Percentiles rank a stretch among this genome's conserved stretches.
Evolutionary conservation across 306 rosid species (phyloP).

Genomic region (Citrullus colocynthis): DNA sequence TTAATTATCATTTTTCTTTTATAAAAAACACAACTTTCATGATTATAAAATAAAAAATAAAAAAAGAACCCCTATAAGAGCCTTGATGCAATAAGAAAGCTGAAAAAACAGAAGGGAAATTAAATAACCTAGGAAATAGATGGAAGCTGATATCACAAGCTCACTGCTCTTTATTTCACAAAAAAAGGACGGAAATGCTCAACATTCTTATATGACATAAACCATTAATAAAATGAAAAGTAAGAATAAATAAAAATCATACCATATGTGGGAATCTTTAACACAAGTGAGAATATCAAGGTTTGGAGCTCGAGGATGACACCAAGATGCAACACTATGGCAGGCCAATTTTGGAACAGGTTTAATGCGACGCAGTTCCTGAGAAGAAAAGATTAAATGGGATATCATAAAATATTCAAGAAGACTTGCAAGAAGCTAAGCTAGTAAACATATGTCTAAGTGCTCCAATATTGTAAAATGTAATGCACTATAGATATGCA

Average conservation of each 20-base stretch:
- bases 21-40: too few species aligned
- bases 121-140: not conserved
- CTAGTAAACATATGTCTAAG: slow-evolving; percentile 3
- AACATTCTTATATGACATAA: not conserved
- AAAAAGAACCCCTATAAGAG: not conserved
- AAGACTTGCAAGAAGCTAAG: not conserved
- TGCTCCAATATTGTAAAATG: slow-evolving; percentile 8
- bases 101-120: not conserved
- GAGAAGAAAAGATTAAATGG: slow-evolving; percentile 17
- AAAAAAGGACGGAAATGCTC: not conserved
- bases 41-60: not conserved
- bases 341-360: slow-evolving; percentile 95
- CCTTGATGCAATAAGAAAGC: slow-evolving; percentile 1
- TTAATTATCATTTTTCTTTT: too few species aligned
- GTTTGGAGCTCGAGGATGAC: slow-evolving; percentile 98
- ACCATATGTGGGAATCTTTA: slow-evolving; percentile 96
- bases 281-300: slow-evolving; percentile 96
- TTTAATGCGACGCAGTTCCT: slow-evolving; percentile 94
- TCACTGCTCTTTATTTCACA: not conserved
- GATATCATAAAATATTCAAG: not conserved
- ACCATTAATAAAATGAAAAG: not conserved
- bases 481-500: slow-evolving; percentile 4
- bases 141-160: not conserved
- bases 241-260: slow-evolving; percentile 8
- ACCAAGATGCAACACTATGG: slow-evolving; percentile 98